A percentile compares a stretch with the other conserved stretches of the same genome.
These are phyloP conservation scores for Coemansia sp. DNA, from an alignment of 192 early-diverging fungal genomes.

Conservation along the genomic window DNA sequence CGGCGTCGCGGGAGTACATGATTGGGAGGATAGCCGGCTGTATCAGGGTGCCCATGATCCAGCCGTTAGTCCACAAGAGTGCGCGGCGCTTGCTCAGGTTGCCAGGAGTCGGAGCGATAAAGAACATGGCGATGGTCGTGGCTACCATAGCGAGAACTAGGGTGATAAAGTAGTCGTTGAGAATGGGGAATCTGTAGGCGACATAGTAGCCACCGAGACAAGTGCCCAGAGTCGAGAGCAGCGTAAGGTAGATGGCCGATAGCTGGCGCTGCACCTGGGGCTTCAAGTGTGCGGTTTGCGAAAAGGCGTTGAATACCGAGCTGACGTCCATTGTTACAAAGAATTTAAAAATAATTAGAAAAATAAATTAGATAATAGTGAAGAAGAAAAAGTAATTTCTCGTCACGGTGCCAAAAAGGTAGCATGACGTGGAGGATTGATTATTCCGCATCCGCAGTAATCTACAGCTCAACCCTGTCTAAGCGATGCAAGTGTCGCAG, in stretches of 20 bases:
- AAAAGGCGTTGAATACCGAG: conserved; percentile 12
- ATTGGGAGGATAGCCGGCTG: conserved; percentile 5
- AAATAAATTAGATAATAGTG: background rate
- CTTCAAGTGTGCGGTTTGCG: conserved; percentile 17
- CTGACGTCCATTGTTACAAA: conserved; percentile 1
- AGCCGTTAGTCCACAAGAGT: conserved; percentile 16
- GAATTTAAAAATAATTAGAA: background rate
- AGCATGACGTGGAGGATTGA: background rate
- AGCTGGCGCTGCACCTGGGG: conserved; percentile 26
- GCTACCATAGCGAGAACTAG: background rate
- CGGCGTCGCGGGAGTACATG: conserved; percentile 7
- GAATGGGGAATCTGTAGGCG: background rate
- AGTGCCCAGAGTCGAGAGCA: conserved; percentile 7
- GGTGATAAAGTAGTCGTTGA: background rate
- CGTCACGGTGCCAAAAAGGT: background rate
- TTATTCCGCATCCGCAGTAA: background rate
- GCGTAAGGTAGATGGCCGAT: conserved; percentile 20
- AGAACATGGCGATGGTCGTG: background rate
- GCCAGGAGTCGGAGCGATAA: conserved; percentile 7
- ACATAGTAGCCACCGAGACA: conserved; percentile 17
- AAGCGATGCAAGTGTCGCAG: conserved; percentile 81
- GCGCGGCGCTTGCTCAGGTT: conserved; percentile 20
- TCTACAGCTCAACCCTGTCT: background rate
- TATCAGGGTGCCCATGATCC: conserved; percentile 8
- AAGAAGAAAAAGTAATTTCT: background rate